Evolutionary conservation across 1,284 basidiomycete genomes (phyloP).

Genomic region (Inonotus hispidus): DNA sequence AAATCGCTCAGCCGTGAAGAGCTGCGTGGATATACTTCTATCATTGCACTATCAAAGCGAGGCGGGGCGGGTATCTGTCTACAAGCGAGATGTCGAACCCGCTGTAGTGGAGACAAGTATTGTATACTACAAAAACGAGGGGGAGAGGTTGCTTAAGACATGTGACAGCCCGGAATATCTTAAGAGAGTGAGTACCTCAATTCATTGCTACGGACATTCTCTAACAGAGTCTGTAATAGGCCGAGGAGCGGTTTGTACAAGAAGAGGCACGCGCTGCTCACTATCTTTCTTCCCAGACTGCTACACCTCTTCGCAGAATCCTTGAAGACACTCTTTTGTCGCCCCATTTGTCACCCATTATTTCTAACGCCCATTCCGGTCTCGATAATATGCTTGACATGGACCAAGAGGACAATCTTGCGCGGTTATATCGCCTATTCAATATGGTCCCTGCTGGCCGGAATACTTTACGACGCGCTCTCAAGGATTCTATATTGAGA

Average conservation of each 20-base stretch:
- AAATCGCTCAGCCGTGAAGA: conserved; percentile 87
- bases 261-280: conserved; percentile 88
- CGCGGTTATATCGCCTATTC: conserved; percentile 79
- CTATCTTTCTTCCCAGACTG: conserved; percentile 80
- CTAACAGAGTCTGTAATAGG: conserved; percentile 42
- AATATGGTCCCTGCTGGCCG: conserved; percentile 67
- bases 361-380: conserved; percentile 82
- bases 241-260: conserved; percentile 76
- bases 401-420: conserved; percentile 74
- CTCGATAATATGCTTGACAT: conserved; percentile 85
- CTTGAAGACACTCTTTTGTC: conserved; percentile 78
- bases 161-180: conserved; percentile 86
- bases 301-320: conserved; percentile 64
- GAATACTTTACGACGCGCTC: conserved; percentile 55
- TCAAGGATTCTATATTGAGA: conserved; percentile 73
- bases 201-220: conserved; percentile 10
- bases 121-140: conserved; percentile 79
- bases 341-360: conserved; percentile 69
- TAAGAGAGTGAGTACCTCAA: conserved; percentile 52
- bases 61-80: conserved; percentile 53
- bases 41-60: conserved; percentile 46
- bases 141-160: conserved; percentile 60
- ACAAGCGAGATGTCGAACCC: conserved; percentile 84
- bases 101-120: conserved; percentile 75
- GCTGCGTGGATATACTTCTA: conserved; percentile 84